A percentile compares a stretch with the other conserved stretches of the same genome.
Conservation (phyloP, 202 grass and related monocot genomes). For the Thinopyrum obtusiflorum region DNA sequence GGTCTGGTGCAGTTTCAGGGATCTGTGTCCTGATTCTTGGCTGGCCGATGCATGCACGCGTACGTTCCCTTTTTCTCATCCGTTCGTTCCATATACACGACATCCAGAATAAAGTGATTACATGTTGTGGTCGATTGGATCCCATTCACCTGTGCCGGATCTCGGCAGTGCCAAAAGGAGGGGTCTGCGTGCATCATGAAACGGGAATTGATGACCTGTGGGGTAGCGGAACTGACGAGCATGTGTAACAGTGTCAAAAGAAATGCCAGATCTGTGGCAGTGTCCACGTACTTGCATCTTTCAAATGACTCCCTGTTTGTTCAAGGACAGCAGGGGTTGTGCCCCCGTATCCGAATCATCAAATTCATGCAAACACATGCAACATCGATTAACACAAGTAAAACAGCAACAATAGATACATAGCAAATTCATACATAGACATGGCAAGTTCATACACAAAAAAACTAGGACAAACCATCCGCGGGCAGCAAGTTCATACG, state of each 20-base stretch:
- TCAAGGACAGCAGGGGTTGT: no score
- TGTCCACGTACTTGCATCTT: neutral
- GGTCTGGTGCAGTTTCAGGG: neutral
- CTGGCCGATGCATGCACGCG: neutral
- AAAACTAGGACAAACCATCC: no score
- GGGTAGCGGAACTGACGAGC: neutral
- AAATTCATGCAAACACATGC: no score
- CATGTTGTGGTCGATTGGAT: neutral
- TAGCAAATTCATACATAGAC: no score
- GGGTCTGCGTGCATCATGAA: neutral
- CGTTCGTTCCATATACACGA: neutral
- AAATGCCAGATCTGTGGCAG: neutral
- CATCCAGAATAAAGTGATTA: neutral
- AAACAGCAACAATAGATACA: no score
- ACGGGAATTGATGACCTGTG: neutral
- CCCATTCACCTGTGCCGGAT: neutral
- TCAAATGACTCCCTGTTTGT: no score
- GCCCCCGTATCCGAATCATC: no score
- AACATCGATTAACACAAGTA: no score
- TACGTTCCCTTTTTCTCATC: neutral
- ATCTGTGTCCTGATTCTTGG: neutral
- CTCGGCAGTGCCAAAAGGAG: slow-evolving; percentile 2
- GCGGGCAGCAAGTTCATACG: no score
- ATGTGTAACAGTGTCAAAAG: neutral
- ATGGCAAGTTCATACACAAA: no score